Evolutionary conservation across 129 eudicot genomes (phyloP).

Genomic region (Flaveria brownii): DNA sequence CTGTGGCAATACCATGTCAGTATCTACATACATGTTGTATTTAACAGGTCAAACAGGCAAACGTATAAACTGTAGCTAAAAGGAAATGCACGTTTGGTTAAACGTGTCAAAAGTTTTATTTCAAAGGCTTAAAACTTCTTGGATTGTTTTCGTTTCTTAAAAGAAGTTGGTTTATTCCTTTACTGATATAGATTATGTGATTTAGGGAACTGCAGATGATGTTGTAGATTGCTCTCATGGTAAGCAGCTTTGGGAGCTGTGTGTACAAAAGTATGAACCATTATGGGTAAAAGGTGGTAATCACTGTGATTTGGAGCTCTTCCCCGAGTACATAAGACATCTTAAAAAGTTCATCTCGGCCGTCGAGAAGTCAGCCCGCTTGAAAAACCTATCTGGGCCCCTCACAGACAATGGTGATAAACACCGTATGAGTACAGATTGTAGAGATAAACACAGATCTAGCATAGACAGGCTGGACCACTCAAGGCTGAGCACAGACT

Average conservation of each 20-base stretch:
- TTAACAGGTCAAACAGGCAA: neutral
- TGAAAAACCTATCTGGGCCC: slow-evolving; percentile 43
- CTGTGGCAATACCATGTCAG: neutral
- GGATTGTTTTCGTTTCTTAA: too few species aligned
- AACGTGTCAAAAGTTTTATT: neutral
- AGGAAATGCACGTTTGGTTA: neutral
- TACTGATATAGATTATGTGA: neutral
- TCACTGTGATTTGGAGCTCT: slow-evolving; percentile 92
- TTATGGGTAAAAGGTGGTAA: slow-evolving; percentile 91
- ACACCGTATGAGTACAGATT: slow-evolving; percentile 60
- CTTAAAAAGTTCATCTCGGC: slow-evolving; percentile 78
- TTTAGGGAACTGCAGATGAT: slow-evolving; percentile 95
- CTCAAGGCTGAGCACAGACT: slow-evolving; percentile 60
- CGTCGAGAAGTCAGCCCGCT: slow-evolving; percentile 62
- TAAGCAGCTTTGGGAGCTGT: slow-evolving; percentile 90
- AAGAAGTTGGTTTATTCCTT: neutral
- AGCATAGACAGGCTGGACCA: slow-evolving; percentile 63
- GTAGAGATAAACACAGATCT: slow-evolving; percentile 57
- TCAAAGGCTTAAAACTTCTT: neutral
- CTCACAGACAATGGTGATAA: slow-evolving; percentile 44
- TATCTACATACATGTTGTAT: neutral
- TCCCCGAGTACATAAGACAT: slow-evolving; percentile 83
- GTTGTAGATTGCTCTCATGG: slow-evolving; percentile 95
- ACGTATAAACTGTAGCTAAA: neutral
- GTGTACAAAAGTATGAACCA: slow-evolving; percentile 89